phyloP scores from a whole-genome alignment of 1,284 basidiomycete genomes.

The Rhodotorula sp. region DNA sequence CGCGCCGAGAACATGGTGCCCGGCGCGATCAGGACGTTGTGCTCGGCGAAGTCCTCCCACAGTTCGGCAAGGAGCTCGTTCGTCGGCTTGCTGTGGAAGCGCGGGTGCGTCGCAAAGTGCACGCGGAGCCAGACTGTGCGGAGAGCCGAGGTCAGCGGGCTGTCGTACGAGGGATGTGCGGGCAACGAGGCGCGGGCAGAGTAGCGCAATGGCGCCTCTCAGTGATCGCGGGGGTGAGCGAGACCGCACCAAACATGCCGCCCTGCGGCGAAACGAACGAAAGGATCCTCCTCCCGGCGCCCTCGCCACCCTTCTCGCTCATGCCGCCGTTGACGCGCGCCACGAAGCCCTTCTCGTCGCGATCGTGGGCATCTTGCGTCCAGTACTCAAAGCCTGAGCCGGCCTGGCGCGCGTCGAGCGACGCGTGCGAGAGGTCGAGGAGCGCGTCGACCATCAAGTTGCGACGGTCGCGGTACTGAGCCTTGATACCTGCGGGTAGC shows the following conservation, averaged over 20 bases:
- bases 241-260: slow-evolving; percentile 44
- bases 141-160: slow-evolving; percentile 32
- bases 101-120: slow-evolving; percentile 64
- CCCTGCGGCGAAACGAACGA: slow-evolving; percentile 44
- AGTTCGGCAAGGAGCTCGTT: slow-evolving; percentile 59
- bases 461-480: slow-evolving; percentile 62
- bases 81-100: slow-evolving; percentile 54
- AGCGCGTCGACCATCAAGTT: slow-evolving; percentile 64
- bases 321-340: too few relatives aligned
- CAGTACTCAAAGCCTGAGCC: neutral
- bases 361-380: neutral
- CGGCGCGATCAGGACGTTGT: slow-evolving; percentile 63
- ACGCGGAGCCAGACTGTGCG: slow-evolving; percentile 61
- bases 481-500: slow-evolving; percentile 56
- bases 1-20: slow-evolving; percentile 62
- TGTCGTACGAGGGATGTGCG: slow-evolving; percentile 15
- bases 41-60: slow-evolving; percentile 62
- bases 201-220: neutral
- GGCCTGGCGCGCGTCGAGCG: slow-evolving; percentile 26
- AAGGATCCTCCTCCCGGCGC: slow-evolving; percentile 29
- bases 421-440: slow-evolving; percentile 28
- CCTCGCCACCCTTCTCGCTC: slow-evolving; percentile 13
- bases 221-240: too few relatives aligned
- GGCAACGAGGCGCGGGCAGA: slow-evolving; percentile 41
- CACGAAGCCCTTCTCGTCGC: slow-evolving; percentile 30